Conservation (phyloP, 768 basidiomycete genomes). For the Boletus coccyginus region DNA sequence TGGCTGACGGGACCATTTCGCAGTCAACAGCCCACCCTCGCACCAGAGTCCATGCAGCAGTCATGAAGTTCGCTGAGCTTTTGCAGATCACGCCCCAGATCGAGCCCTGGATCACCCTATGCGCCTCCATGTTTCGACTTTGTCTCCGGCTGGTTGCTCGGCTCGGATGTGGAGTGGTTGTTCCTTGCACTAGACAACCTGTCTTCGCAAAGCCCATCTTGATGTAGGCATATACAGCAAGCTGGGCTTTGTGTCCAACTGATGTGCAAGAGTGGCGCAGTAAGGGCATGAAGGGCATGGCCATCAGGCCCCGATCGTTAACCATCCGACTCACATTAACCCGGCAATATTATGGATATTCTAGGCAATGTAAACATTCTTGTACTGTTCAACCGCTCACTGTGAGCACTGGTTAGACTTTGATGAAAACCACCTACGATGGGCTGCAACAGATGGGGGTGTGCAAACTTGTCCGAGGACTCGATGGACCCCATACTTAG, state of each 20-base stretch:
- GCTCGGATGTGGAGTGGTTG: not conserved
- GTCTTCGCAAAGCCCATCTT: constrained; percentile 20
- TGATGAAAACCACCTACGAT: too few relatives aligned
- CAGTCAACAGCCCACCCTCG: not conserved
- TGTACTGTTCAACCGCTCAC: not conserved
- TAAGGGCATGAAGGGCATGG: not conserved
- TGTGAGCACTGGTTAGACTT: not conserved
- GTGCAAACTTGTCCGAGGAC: too few relatives aligned
- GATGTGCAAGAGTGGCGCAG: not conserved
- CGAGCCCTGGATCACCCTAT: not conserved
- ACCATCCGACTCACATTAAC: not conserved
- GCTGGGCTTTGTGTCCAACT: constrained; percentile 7
- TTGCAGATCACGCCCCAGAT: not conserved
- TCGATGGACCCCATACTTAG: too few relatives aligned
- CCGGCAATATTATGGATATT: not conserved
- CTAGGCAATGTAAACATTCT: not conserved
- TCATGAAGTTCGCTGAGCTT: not conserved
- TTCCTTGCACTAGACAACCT: not conserved
- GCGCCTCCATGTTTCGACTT: not conserved
- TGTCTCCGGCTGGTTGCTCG: not conserved
- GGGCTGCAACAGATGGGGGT: too few relatives aligned
- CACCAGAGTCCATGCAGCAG: too few relatives aligned
- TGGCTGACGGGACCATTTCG: not conserved
- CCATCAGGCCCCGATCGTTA: not conserved
- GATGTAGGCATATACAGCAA: constrained; percentile 5